Base-by-base conservation (phyloP, 371 early-diverging fungal genomes). In the Mortierella sp. region DNA sequence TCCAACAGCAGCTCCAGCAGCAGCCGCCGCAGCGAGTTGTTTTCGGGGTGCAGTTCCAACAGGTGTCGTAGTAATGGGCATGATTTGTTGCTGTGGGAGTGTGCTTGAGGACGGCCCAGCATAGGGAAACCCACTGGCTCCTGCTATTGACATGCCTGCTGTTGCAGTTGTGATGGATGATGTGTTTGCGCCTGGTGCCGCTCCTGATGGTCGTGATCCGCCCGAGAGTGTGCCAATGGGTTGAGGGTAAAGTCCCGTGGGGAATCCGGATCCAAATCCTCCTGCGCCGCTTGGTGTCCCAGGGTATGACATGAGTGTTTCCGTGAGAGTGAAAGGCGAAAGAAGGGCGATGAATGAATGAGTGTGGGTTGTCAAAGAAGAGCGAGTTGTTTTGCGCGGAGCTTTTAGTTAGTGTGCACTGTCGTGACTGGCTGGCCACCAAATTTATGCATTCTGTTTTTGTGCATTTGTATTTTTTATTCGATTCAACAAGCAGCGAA, bases 21-120 rank as follows among this genome's bases (percentile, higher is more conserved):
- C 76, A 1, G 80, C 80, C 2, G 74, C 82, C 5, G 82, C 74
- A 2, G 77, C 82, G 16, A 79, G 69, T 26, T 79, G 80, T 63
- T 79, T 79, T 26, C 80, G 74, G 34, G 79, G 79, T 6, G 79
- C 79, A 22, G 79, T 79, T 0, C 79, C 79, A 41, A 66, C 74
- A 47, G 79, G 79, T 16, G 79, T 44, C 10, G 69, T 70, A 6
- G 74, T 74, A 52, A 79, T 41, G 14, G 79, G 74, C 4, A 58
- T 26, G 16, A 66, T 40, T 10, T 37, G 44, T 68, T 29, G 44
- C 16, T 40, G 29, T 26, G 66, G 16, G 16, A 44, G 44, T 9
- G 9, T 29, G 66, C 44, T 66, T 6, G 29, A 41, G 24, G 65
- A 41, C 11, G 41, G 19, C 26, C 41, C 44, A 40, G 64, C 24